Evolutionary conservation across 106 monocot species (phyloP).

Genomic region (Acanthochlamys bracteata): DNA sequence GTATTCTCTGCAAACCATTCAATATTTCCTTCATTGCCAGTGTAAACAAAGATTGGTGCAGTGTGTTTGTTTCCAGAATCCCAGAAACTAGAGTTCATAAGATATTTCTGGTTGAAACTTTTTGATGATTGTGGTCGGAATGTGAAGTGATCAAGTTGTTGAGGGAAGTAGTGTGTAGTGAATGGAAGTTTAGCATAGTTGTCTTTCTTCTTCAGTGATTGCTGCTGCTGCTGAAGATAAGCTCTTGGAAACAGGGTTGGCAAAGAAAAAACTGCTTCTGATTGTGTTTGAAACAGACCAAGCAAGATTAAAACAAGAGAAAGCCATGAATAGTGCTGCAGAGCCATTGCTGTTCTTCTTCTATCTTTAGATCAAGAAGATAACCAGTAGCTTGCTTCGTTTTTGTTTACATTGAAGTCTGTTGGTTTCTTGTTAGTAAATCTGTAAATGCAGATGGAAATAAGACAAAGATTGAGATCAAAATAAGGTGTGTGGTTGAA

Average conservation of each 20-base stretch:
- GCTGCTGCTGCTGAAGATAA: not conserved
- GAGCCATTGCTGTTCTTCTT: too few species aligned
- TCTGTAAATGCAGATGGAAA: too few species aligned
- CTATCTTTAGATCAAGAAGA: too few species aligned
- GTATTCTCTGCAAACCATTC: constrained; percentile 85
- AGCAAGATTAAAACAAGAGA: too few species aligned
- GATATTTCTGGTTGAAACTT: constrained; percentile 80
- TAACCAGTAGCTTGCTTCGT: too few species aligned
- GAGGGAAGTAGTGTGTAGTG: constrained; percentile 75
- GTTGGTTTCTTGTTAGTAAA: too few species aligned
- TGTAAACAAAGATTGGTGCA: constrained; percentile 89
- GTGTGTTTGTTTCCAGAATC: constrained; percentile 29
- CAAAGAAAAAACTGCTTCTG: not conserved
- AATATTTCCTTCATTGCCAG: constrained; percentile 88
- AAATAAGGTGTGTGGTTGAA: too few species aligned
- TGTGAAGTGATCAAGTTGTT: constrained; percentile 87
- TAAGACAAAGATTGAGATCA: too few species aligned
- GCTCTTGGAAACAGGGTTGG: not conserved
- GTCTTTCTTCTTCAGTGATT: not conserved
- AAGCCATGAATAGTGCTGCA: too few species aligned
- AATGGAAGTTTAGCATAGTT: constrained; percentile 12
- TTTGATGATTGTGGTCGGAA: constrained; percentile 40
- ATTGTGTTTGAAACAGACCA: too few species aligned
- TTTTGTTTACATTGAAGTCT: too few species aligned
- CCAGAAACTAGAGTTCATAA: constrained; percentile 63